phyloP scores from a whole-genome alignment of 805 yeast species.

The Wickerhamomyces bovis region DNA sequence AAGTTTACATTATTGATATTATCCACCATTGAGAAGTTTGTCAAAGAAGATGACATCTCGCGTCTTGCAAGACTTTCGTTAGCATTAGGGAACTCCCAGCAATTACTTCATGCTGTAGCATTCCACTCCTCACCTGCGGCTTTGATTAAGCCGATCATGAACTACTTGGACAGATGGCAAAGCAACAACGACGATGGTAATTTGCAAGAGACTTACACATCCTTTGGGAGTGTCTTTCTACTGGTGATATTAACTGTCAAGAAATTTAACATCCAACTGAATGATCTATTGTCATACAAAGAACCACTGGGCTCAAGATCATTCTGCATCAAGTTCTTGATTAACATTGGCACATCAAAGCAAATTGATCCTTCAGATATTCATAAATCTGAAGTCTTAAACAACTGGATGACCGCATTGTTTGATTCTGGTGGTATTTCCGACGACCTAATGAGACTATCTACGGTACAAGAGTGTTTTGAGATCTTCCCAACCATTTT shows the following conservation, averaged over 20 bases:
- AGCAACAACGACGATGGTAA: conserved; percentile 40
- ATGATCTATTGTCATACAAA: conserved; percentile 22
- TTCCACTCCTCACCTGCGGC: conserved; percentile 39
- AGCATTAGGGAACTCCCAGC: conserved; percentile 39
- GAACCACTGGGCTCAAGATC: conserved; percentile 18
- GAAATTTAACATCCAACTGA: conserved; percentile 31
- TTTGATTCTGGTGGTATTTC: conserved; percentile 83
- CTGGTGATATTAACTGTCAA: conserved; percentile 36
- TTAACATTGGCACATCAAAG: conserved; percentile 23
- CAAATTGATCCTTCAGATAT: conserved; percentile 22
- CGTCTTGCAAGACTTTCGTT: conserved; percentile 46
- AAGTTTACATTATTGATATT: conserved; percentile 34
- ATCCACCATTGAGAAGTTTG: conserved; percentile 30
- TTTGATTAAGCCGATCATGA: conserved; percentile 39
- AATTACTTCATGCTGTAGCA: conserved; percentile 37
- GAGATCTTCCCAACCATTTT: conserved; percentile 67
- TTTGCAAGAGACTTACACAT: conserved; percentile 61
- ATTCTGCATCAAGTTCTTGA: conserved; percentile 26
- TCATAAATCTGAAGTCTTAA: conserved; percentile 31
- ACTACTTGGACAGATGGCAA: conserved; percentile 44
- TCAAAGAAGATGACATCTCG: conserved; percentile 34
- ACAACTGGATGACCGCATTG: conserved; percentile 75
- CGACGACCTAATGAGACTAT: conserved; percentile 68
- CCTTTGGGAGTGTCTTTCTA: conserved; percentile 57
- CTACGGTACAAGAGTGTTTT: conserved; percentile 62